Conservation (phyloP, 2,329 filamentous ascomycete species). For the Teratosphaeria pseudoeucalypti region DNA sequence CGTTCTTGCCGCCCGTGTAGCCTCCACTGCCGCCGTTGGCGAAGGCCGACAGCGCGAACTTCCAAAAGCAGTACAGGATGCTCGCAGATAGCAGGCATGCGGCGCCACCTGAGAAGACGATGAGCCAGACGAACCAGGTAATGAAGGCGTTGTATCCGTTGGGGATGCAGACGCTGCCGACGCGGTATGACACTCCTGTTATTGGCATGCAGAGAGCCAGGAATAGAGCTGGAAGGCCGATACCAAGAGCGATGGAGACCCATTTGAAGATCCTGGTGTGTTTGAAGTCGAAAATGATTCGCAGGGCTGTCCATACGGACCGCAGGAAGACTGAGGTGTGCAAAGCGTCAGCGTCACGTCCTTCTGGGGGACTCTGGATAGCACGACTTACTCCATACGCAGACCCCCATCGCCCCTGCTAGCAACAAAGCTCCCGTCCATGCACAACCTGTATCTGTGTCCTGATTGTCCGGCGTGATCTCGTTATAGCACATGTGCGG, state of each 20-base stretch:
- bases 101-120: conserved; percentile 21
- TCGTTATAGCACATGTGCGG: conserved; percentile 73
- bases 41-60: conserved; percentile 16
- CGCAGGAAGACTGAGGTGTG: conserved; percentile 10
- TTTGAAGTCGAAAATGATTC: conserved; percentile 12
- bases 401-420: conserved; percentile 69
- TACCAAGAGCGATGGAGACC: conserved; percentile 7
- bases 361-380: neutral
- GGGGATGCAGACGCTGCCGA: conserved; percentile 83
- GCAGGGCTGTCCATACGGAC: conserved; percentile 11
- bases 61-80: conserved; percentile 25
- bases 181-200: conserved; percentile 87
- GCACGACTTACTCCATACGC: conserved; percentile 55
- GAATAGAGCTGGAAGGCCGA: conserved; percentile 56
- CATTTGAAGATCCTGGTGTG: conserved; percentile 6
- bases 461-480: conserved; percentile 89
- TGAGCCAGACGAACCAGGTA: conserved; percentile 29
- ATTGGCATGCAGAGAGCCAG: conserved; percentile 65
- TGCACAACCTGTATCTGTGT: conserved; percentile 44
- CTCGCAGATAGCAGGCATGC: conserved; percentile 24
- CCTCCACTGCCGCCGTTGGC: neutral
- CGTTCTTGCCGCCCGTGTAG: neutral
- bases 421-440: conserved; percentile 75
- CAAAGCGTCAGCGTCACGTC: neutral
- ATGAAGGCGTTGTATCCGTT: conserved; percentile 74